Conservation (phyloP, 2,329 filamentous ascomycete species). For the Alternaria sp. region DNA sequence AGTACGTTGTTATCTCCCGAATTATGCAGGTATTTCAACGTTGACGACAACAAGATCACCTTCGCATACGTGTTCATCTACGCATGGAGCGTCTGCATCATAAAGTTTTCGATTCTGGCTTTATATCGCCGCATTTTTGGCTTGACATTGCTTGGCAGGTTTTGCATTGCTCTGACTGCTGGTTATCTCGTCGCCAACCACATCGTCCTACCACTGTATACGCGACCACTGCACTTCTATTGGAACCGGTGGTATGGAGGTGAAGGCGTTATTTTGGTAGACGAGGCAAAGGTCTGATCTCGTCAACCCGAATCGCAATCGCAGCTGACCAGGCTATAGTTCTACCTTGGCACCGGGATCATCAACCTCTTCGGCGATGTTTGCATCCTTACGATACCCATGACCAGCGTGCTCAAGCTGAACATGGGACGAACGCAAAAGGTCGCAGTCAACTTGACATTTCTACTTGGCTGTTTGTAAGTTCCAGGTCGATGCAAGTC, state of each 20-base stretch:
- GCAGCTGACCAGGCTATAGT: slow-evolving; percentile 22
- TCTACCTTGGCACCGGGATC: slow-evolving; percentile 36
- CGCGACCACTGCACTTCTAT: slow-evolving; percentile 7
- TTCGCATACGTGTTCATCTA: slow-evolving; percentile 41
- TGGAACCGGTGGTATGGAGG: slow-evolving; percentile 12
- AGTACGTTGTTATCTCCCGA: slow-evolving; percentile 16
- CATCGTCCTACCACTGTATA: slow-evolving; percentile 9
- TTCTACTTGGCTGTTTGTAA: slow-evolving; percentile 40
- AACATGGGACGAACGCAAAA: slow-evolving; percentile 34
- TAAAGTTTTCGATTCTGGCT: slow-evolving; percentile 40
- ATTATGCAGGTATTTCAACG: not conserved
- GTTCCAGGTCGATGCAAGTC: not conserved
- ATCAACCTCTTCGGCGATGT: slow-evolving; percentile 39
- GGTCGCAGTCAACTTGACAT: slow-evolving; percentile 35
- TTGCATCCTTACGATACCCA: slow-evolving; percentile 22
- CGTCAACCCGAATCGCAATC: too few species aligned
- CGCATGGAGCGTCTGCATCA: slow-evolving; percentile 38
- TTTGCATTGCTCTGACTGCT: slow-evolving; percentile 7
- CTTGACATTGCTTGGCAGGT: slow-evolving; percentile 25
- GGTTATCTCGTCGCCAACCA: slow-evolving; percentile 10
- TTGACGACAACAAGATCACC: slow-evolving; percentile 29
- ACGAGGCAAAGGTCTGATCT: slow-evolving; percentile 32
- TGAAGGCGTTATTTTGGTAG: slow-evolving; percentile 26
- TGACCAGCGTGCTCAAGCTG: slow-evolving; percentile 21
- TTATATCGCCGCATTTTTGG: slow-evolving; percentile 42